Percentiles rank a stretch among this genome's conserved stretches.
Evolutionary conservation across 2,329 filamentous ascomycete genomes (phyloP).

Genomic region (Talaromyces albobiverticillius): DNA sequence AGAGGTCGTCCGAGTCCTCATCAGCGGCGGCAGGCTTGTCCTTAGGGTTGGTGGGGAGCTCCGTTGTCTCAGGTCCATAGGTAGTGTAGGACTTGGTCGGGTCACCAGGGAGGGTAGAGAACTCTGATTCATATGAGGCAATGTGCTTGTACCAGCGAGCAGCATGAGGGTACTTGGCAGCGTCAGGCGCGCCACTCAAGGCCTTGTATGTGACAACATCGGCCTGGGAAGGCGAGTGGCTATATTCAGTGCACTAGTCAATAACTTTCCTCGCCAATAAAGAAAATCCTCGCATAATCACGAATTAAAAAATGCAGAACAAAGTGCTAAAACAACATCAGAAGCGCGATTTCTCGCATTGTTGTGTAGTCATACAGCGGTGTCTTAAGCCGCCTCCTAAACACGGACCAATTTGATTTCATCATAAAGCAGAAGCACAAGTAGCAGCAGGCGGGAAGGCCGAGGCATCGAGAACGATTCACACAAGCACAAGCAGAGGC

Average conservation of each 20-base stretch:
- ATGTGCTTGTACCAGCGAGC: constrained; percentile 99
- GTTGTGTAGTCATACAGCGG: constrained; percentile 75
- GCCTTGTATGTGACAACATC: constrained; percentile 96
- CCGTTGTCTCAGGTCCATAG: constrained; percentile 81
- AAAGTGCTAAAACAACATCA: constrained; percentile 48
- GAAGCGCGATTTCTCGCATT: constrained; percentile 74
- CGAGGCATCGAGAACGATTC: constrained; percentile 10
- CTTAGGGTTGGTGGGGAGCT: constrained; percentile 79
- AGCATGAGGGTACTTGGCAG: constrained; percentile 86
- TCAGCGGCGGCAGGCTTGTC: constrained; percentile 68
- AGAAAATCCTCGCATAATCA: background rate
- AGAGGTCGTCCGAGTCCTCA: constrained; percentile 87
- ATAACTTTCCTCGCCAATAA: background rate
- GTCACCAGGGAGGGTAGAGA: constrained; percentile 86
- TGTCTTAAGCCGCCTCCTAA: constrained; percentile 92
- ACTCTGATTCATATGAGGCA: constrained; percentile 86
- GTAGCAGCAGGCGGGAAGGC: constrained; percentile 19
- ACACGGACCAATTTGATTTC: constrained; percentile 91
- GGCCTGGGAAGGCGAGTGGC: constrained; percentile 77
- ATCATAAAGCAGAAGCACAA: constrained; percentile 56
- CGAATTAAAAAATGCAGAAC: constrained; percentile 19
- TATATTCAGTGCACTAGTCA: constrained; percentile 25
- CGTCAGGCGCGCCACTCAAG: constrained; percentile 69
- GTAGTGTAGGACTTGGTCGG: constrained; percentile 81
- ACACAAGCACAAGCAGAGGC: no score